These are phyloP conservation scores for Phlegmacium glaucopus DNA, from an alignment of 768 basidiomycete genomes.

Conservation along the genomic window DNA sequence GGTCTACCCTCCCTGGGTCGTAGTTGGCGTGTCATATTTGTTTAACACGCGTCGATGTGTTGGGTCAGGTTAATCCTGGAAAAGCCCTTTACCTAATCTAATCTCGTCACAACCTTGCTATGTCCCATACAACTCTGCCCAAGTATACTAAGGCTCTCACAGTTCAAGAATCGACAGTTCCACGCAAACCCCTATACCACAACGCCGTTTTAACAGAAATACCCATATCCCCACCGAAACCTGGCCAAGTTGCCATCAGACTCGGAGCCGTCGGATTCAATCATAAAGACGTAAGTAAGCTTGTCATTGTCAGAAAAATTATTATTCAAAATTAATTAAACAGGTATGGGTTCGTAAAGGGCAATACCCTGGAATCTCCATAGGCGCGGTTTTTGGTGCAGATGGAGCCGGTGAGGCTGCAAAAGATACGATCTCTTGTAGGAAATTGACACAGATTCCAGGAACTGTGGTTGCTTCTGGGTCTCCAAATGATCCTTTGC, in stretches of 20 bases:
- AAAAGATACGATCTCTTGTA: not conserved
- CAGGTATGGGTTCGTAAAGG: slow-evolving; percentile 77
- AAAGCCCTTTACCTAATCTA: slow-evolving; percentile 2
- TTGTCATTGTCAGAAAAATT: too few relatives aligned
- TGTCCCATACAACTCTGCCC: slow-evolving; percentile 30
- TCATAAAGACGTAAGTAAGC: slow-evolving; percentile 71
- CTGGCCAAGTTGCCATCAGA: slow-evolving; percentile 62
- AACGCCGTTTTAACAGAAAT: slow-evolving; percentile 52
- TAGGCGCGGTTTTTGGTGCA: slow-evolving; percentile 61
- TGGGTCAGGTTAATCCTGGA: too few relatives aligned
- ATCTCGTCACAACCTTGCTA: slow-evolving; percentile 1
- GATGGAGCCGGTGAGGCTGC: slow-evolving; percentile 65
- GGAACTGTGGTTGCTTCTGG: slow-evolving; percentile 62
- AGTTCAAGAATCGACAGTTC: slow-evolving; percentile 38
- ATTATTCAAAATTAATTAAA: not conserved
- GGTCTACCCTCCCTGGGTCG: slow-evolving; percentile 51
- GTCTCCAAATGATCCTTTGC: slow-evolving; percentile 49
- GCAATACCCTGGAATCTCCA: slow-evolving; percentile 58
- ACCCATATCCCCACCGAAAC: slow-evolving; percentile 46
- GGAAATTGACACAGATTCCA: slow-evolving; percentile 19
- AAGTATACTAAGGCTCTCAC: slow-evolving; percentile 45
- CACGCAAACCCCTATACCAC: slow-evolving; percentile 45
- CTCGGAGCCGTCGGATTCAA: slow-evolving; percentile 74
- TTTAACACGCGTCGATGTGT: too few relatives aligned
- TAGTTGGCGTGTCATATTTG: slow-evolving; percentile 50